Evolutionary conservation across 2,329 filamentous ascomycete species (phyloP).

Genomic region (Albifimbria verrucaria): DNA sequence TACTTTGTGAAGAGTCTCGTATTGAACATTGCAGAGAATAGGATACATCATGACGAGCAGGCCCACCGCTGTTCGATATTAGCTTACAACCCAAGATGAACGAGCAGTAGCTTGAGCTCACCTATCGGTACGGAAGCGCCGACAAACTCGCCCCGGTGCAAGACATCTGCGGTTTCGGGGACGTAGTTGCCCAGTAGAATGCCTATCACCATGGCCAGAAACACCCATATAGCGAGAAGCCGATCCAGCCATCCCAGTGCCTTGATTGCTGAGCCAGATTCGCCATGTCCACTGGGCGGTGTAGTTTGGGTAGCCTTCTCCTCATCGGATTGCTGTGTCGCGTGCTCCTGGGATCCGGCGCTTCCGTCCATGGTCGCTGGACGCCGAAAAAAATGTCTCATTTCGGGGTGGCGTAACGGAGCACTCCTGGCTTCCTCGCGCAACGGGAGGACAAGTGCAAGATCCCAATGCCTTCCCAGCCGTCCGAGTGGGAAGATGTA

Average conservation of each 20-base stretch:
- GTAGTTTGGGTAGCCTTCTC: background rate
- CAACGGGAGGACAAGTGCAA: no score
- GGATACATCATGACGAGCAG: constrained; percentile 93
- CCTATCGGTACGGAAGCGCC: constrained; percentile 65
- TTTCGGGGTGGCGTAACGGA: no score
- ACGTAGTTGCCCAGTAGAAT: constrained; percentile 77
- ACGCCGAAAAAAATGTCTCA: no score
- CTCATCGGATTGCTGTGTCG: background rate
- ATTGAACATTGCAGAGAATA: constrained; percentile 82
- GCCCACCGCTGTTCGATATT: constrained; percentile 58
- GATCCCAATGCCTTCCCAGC: no score
- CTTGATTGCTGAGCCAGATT: constrained; percentile 42
- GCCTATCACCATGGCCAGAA: constrained; percentile 73
- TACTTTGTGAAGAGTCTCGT: constrained; percentile 68
- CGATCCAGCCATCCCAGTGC: constrained; percentile 59
- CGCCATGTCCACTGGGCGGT: background rate
- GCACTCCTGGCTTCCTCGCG: no score
- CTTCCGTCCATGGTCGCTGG: no score
- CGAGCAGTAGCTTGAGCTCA: constrained; percentile 21
- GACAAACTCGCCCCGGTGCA: constrained; percentile 71
- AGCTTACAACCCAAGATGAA: background rate
- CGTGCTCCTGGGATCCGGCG: background rate
- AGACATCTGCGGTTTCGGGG: constrained; percentile 52
- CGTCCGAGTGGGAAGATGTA: no score
- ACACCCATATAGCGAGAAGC: constrained; percentile 68